Evolutionary conservation across 257 asterid species (phyloP), one percentile per base, ranked within the genome.

Genomic region (Paulownia fortunei): DNA sequence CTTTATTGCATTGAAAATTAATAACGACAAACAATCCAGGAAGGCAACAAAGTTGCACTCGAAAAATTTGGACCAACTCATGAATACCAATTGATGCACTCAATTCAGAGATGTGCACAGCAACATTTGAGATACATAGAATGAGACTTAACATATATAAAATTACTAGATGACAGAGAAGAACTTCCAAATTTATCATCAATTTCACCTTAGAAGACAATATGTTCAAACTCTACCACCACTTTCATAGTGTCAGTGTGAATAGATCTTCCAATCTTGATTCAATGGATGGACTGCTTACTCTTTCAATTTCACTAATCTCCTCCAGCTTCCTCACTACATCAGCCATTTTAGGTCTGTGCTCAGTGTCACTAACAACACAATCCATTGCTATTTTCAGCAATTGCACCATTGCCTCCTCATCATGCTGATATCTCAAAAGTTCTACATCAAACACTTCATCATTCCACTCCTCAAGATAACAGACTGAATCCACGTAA

Each of bases 391-490:
- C 88, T 70, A 81, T 65, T 30, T 70, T 75, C 77, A 84, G 37
- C 80, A 84, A 69, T 58, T 74, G 74, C 73, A 81, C 80, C 88
- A 84, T 74, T 72, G 66, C 85, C 26, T 81, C 80, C 44, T 73
- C 81, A 19, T 69, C 73, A 12, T 69, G 74, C 9, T 74, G 82
- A 84, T 65, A 67, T 16, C 86, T 82, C 74, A 75, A 15, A 54
- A 84, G 82, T 71, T 81, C 84, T 2, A 66, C 56, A 62, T 84
- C 86, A 52, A 84, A 79, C 37, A 84, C 82, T 49, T 84, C 82
- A 36, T 78, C 77, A 47, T 78, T 79, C 86, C 84, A 79, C 42
- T 79, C 81, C 47, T 79, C 86, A 7, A 78, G 79, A 76, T 76
- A 60, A 81, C 88, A 1, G 84, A 75, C 5, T 79, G 34, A 72